Conservation (phyloP, 139 green algal genomes). For the Chlamydomonas asymmetrica region DNA sequence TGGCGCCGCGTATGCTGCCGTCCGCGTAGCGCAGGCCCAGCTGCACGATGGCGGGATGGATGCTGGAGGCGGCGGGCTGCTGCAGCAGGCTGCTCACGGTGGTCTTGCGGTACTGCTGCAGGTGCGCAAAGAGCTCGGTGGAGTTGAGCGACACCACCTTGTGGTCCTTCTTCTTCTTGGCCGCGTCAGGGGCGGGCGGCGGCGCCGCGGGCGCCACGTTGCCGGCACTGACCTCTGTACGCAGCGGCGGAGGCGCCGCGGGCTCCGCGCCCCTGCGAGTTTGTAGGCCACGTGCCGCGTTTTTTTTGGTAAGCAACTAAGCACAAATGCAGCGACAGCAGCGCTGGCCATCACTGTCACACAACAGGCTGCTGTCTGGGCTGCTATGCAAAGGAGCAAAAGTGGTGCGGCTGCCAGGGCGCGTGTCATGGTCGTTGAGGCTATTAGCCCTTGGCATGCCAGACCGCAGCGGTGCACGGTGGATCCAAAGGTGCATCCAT, state of each 20-base stretch:
- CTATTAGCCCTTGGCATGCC: too few species aligned
- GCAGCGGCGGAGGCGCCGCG: neutral
- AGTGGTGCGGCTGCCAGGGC: too few species aligned
- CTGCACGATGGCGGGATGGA: conserved; percentile 77
- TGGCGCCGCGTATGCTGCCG: conserved; percentile 75
- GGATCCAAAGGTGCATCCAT: too few species aligned
- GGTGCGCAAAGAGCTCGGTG: conserved; percentile 83
- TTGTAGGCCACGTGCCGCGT: too few species aligned
- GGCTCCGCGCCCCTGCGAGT: neutral
- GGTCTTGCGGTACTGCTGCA: conserved; percentile 70
- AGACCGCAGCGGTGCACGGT: too few species aligned
- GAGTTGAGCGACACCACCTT: conserved; percentile 39
- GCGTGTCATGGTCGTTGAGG: too few species aligned
- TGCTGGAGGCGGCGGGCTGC: conserved; percentile 19
- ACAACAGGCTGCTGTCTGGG: too few species aligned
- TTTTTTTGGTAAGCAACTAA: too few species aligned
- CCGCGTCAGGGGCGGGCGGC: neutral
- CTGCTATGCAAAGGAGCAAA: too few species aligned
- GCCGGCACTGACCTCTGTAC: neutral
- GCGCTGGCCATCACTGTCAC: too few species aligned
- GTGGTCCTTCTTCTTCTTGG: conserved; percentile 32
- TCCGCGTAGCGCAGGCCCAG: conserved; percentile 83
- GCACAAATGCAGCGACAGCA: too few species aligned
- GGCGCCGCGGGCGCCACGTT: neutral
- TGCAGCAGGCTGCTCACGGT: conserved; percentile 33